phyloP scores from a whole-genome alignment of 371 early-diverging fungal species.

The Capillidium heterosporum region DNA sequence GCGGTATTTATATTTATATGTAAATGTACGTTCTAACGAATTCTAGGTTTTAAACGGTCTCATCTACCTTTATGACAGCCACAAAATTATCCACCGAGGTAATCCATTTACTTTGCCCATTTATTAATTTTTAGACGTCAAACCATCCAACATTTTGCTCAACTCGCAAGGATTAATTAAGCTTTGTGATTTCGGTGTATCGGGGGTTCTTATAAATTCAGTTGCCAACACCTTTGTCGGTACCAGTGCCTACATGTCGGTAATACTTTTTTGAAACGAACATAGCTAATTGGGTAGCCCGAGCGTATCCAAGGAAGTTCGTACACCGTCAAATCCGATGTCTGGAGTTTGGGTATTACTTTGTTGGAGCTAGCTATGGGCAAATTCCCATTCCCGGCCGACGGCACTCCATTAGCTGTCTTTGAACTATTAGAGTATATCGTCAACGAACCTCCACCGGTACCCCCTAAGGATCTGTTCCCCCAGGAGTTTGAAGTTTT shows the following conservation, averaged over 20 bases:
- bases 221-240: constrained; percentile 82
- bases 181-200: constrained; percentile 81
- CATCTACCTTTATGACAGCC: constrained; percentile 61
- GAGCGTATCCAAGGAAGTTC: constrained; percentile 86
- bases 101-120: constrained; percentile 12
- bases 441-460: constrained; percentile 78
- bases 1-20: constrained; percentile 25
- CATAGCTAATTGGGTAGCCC: constrained; percentile 33
- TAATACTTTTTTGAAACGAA: constrained; percentile 19
- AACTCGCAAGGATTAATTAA: constrained; percentile 69
- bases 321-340: constrained; percentile 84
- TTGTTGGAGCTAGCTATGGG: constrained; percentile 83
- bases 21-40: neutral
- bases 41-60: constrained; percentile 49
- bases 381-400: constrained; percentile 75
- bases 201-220: constrained; percentile 60
- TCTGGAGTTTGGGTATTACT: constrained; percentile 89
- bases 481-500: constrained; percentile 58
- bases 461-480: constrained; percentile 46
- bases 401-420: constrained; percentile 52
- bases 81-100: constrained; percentile 77
- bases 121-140: constrained; percentile 31
- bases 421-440: constrained; percentile 88
- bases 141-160: constrained; percentile 64
- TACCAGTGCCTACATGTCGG: constrained; percentile 81